A percentile compares a stretch with the other conserved stretches of the same genome.
phyloP scores from a whole-genome alignment of 2,329 filamentous ascomycete genomes.

The Calonectria montana region DNA sequence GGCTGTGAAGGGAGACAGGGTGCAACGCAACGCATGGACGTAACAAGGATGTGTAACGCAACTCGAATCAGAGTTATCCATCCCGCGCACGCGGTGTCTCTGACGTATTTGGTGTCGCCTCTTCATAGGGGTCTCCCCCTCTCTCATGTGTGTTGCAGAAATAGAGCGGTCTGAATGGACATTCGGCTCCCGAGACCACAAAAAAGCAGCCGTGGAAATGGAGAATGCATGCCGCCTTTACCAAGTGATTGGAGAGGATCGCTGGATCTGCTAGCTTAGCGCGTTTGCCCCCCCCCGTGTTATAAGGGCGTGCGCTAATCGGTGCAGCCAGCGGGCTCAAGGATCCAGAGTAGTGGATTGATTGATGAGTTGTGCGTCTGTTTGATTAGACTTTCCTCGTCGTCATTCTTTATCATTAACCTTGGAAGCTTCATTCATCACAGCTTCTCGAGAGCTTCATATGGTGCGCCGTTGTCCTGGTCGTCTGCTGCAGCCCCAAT shows the following conservation, averaged over 20 bases:
- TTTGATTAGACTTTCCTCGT: slow-evolving; percentile 2
- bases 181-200: neutral
- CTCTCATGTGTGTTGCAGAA: neutral
- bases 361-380: slow-evolving; percentile 35
- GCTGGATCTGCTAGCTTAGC: slow-evolving; percentile 20
- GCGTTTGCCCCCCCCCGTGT: slow-evolving; percentile 6
- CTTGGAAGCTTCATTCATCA: neutral
- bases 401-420: neutral
- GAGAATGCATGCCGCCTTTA: neutral
- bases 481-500: neutral
- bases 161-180: neutral
- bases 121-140: neutral
- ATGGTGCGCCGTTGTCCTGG: neutral
- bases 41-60: slow-evolving; percentile 1
- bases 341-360: slow-evolving; percentile 31
- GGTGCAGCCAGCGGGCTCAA: neutral
- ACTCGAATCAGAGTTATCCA: slow-evolving; percentile 1
- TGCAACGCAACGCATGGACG: neutral
- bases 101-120: neutral
- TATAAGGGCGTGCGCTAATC: neutral
- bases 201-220: neutral
- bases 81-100: neutral
- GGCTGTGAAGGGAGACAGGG: neutral
- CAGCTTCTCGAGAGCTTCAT: neutral
- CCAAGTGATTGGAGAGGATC: slow-evolving; percentile 1